Evolutionary conservation across 257 asterid species (phyloP).

Genomic region (Coffea canephora): DNA sequence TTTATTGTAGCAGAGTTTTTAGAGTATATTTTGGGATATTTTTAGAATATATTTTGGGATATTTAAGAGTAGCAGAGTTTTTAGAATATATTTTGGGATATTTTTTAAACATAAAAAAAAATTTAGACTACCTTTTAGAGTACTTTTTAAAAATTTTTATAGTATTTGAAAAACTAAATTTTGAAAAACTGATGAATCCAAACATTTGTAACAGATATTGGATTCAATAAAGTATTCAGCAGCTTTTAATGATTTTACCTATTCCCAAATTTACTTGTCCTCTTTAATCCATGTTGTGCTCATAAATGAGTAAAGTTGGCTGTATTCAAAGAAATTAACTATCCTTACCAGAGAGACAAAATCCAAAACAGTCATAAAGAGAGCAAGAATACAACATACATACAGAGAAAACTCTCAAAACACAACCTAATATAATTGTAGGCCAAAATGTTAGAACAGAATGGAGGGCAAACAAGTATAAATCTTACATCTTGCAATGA

Average conservation of each 20-base stretch:
- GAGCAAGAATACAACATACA: background rate
- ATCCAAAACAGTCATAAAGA: background rate
- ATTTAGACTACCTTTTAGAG: no score
- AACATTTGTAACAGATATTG: background rate
- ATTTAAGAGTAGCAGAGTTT: no score
- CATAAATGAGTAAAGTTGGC: background rate
- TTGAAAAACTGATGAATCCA: no score
- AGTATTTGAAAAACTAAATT: no score
- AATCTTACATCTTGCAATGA: slow-evolving; percentile 66
- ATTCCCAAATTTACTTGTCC: background rate
- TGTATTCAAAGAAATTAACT: background rate
- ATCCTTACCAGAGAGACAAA: background rate
- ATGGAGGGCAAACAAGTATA: background rate
- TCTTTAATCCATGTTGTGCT: background rate
- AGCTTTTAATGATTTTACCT: background rate
- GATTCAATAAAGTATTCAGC: background rate
- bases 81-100: no score
- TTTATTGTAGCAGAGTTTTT: no score
- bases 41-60: no score
- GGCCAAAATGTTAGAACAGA: background rate
- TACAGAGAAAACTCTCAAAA: background rate
- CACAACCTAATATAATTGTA: background rate
- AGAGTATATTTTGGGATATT: no score
- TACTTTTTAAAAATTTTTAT: no score
- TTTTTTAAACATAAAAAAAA: no score